These are phyloP conservation scores for Globisporangium orthogonon DNA, from an alignment of 352 stramenopile species.

Conservation along the genomic window DNA sequence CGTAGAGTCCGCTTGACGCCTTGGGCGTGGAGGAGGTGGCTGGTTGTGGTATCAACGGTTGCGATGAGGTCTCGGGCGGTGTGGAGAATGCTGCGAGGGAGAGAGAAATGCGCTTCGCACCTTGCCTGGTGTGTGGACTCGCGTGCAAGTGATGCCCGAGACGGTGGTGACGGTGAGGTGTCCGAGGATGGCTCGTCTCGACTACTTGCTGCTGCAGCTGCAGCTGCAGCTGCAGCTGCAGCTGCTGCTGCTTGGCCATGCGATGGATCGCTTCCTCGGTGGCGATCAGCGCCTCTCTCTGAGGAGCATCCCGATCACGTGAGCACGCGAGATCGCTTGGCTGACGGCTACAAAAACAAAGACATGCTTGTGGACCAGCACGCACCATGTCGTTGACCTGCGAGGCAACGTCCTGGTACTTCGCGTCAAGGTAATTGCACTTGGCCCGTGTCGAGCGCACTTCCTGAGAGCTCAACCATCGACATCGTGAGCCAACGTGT, in stretches of 20 bases:
- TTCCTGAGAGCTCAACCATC: constrained; percentile 14
- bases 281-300: neutral
- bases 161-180: no score
- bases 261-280: neutral
- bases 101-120: no score
- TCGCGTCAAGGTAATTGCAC: constrained; percentile 36
- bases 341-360: neutral
- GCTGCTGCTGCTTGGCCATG: neutral
- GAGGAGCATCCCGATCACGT: neutral
- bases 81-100: no score
- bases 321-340: neutral
- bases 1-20: no score
- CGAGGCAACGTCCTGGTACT: constrained; percentile 23
- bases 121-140: no score
- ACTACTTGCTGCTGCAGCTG: neutral
- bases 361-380: neutral
- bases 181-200: no score
- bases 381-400: constrained; percentile 36
- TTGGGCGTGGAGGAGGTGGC: no score
- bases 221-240: no score
- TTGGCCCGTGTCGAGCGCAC: constrained; percentile 27
- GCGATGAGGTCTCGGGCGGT: no score
- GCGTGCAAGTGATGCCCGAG: no score
- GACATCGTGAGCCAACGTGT: neutral
- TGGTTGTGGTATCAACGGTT: no score